Evolutionary conservation across 2,329 filamentous ascomycete species (phyloP).

Genomic region (Xylaria sp.): DNA sequence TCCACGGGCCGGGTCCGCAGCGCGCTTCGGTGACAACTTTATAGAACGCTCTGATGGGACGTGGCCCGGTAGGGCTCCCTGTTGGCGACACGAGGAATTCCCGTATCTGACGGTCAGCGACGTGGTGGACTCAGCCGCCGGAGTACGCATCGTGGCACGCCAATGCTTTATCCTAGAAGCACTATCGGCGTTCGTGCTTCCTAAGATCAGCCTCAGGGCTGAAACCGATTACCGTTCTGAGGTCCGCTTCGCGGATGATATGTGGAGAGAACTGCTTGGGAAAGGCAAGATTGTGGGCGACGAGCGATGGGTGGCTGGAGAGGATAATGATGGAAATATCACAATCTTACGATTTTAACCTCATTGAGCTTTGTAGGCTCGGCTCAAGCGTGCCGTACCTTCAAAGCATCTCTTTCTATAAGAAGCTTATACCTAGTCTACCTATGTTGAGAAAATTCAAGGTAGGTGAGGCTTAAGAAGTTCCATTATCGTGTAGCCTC

Average conservation of each 20-base stretch:
- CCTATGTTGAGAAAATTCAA: not conserved
- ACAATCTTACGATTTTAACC: conserved; percentile 64
- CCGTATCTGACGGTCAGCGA: conserved; percentile 62
- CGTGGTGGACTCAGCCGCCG: conserved; percentile 57
- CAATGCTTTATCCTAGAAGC: conserved; percentile 61
- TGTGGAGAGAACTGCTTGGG: conserved; percentile 61
- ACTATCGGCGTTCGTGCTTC: conserved; percentile 57
- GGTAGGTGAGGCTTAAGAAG: not conserved
- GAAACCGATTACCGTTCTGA: conserved; percentile 46
- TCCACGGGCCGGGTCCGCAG: conserved; percentile 48
- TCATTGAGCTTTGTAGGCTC: not conserved
- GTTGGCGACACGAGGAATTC: conserved; percentile 66
- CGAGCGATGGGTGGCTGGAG: conserved; percentile 71
- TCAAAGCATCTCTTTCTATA: conserved; percentile 21
- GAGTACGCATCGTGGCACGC: conserved; percentile 58
- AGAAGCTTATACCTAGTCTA: not conserved
- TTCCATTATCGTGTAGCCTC: not conserved
- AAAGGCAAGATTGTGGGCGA: conserved; percentile 68
- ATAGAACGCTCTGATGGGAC: conserved; percentile 7
- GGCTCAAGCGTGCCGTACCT: not conserved
- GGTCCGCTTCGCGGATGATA: conserved; percentile 55
- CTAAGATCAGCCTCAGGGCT: conserved; percentile 51
- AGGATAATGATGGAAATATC: conserved; percentile 62
- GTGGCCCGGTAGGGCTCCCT: conserved; percentile 55
- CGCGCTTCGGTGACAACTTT: conserved; percentile 50